A percentile compares a stretch with the other conserved stretches of the same genome.
These are phyloP conservation scores for Centrapalus pauciflorus DNA, from an alignment of 129 eudicot genomes.

Conservation along the genomic window DNA sequence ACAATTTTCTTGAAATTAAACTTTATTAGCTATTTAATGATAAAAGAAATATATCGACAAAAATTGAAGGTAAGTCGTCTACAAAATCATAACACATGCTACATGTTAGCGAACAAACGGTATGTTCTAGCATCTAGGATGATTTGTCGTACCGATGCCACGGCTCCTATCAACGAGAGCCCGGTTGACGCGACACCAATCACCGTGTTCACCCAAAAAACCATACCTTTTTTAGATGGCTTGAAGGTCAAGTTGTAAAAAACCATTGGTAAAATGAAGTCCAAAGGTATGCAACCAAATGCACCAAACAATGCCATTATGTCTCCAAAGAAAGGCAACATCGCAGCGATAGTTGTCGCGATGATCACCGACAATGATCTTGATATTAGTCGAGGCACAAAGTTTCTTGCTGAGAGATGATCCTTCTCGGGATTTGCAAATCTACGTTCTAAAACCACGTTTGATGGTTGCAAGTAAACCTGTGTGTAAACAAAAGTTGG, in stretches of 20 bases:
- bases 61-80: no score
- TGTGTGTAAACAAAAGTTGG: slow-evolving; percentile 9
- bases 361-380: slow-evolving; percentile 60
- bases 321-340: slow-evolving; percentile 89
- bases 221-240: slow-evolving; percentile 45
- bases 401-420: slow-evolving; percentile 50
- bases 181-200: slow-evolving; percentile 44
- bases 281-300: slow-evolving; percentile 76
- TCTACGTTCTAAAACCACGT: slow-evolving; percentile 49
- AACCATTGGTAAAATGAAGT: slow-evolving; percentile 69
- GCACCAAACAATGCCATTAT: slow-evolving; percentile 74
- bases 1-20: no score
- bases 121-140: slow-evolving; percentile 62
- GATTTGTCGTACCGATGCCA: slow-evolving; percentile 67
- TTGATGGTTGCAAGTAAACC: slow-evolving; percentile 78
- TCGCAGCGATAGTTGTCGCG: slow-evolving; percentile 59
- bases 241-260: slow-evolving; percentile 68
- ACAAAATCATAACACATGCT: not conserved
- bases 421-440: slow-evolving; percentile 59
- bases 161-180: slow-evolving; percentile 50
- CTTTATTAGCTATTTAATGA: no score
- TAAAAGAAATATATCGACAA: no score
- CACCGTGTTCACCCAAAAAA: slow-evolving; percentile 45
- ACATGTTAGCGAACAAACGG: slow-evolving; percentile 54
- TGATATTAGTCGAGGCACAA: slow-evolving; percentile 48